Evolutionary conservation across 129 eudicot species (phyloP).

Genomic region (Sambucus nigra): DNA sequence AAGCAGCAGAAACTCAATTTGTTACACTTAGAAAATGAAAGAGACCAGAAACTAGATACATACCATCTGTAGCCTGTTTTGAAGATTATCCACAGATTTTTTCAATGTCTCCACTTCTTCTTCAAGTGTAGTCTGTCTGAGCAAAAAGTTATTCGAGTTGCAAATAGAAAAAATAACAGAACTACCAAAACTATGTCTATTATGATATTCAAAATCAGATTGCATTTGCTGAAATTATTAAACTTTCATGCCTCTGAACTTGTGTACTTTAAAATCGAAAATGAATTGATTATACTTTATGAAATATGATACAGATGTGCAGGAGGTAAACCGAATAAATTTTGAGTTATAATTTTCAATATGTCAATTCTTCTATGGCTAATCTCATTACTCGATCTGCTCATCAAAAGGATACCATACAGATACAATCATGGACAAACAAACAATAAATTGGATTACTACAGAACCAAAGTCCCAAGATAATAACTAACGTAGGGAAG

Average conservation of each 20-base stretch:
- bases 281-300: too few species aligned
- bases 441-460: too few species aligned
- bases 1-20: slow-evolving; percentile 3
- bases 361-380: too few species aligned
- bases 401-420: not conserved
- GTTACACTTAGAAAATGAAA: not conserved
- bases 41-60: slow-evolving; percentile 7
- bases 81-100: slow-evolving; percentile 39
- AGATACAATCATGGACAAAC: too few species aligned
- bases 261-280: not conserved
- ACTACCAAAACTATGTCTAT: not conserved
- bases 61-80: slow-evolving; percentile 60
- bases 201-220: too few species aligned
- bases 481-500: too few species aligned
- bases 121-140: slow-evolving; percentile 79
- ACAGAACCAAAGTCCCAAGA: not conserved
- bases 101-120: slow-evolving; percentile 58
- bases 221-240: not conserved
- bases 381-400: not conserved
- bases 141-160: slow-evolving; percentile 41
- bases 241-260: not conserved
- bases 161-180: slow-evolving; percentile 6
- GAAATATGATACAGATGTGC: too few species aligned
- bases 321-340: too few species aligned
- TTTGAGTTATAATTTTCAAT: too few species aligned